Conservation (phyloP, 495 filamentous ascomycete species). For the Symbiotaphrina buchneri region DNA sequence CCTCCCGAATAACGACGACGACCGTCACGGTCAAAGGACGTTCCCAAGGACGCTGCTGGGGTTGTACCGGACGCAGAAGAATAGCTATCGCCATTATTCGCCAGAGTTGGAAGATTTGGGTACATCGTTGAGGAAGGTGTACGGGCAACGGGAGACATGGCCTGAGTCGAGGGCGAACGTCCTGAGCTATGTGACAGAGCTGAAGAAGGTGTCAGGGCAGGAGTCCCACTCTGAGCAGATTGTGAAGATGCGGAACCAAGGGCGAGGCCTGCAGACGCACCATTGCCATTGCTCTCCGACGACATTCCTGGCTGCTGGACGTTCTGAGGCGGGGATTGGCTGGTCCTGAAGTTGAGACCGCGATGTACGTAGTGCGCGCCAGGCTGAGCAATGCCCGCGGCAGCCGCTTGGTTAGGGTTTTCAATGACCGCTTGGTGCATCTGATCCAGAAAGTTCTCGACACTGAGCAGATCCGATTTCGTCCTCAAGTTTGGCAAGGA, state of each 20-base stretch:
- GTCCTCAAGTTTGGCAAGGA: conserved; percentile 66
- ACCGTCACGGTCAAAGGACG: conserved; percentile 56
- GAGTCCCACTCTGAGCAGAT: conserved; percentile 36
- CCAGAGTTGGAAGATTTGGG: conserved; percentile 55
- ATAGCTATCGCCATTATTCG: conserved; percentile 30
- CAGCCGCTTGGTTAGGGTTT: conserved; percentile 55
- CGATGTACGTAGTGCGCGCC: conserved; percentile 38
- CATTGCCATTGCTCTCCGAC: no score
- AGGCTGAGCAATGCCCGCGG: conserved; percentile 48
- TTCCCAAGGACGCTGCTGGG: conserved; percentile 55
- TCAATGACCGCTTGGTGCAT: conserved; percentile 91
- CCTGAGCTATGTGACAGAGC: conserved; percentile 64
- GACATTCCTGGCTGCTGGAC: no score
- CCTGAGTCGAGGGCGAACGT: conserved; percentile 36
- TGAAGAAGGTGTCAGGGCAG: conserved; percentile 74
- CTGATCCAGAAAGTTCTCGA: conserved; percentile 84
- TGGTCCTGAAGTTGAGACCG: conserved; percentile 39
- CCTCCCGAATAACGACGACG: conserved; percentile 76
- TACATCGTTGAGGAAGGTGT: conserved; percentile 45
- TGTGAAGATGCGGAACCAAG: conserved; percentile 17
- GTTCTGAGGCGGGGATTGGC: conserved; percentile 47
- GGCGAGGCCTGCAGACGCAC: neutral
- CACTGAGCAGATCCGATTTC: conserved; percentile 76
- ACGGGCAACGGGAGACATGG: conserved; percentile 40
- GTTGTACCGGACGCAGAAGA: conserved; percentile 39